These are phyloP conservation scores for Phyllosticta paracitricarpa DNA, from an alignment of 2,329 filamentous ascomycete species.

Conservation along the genomic window DNA sequence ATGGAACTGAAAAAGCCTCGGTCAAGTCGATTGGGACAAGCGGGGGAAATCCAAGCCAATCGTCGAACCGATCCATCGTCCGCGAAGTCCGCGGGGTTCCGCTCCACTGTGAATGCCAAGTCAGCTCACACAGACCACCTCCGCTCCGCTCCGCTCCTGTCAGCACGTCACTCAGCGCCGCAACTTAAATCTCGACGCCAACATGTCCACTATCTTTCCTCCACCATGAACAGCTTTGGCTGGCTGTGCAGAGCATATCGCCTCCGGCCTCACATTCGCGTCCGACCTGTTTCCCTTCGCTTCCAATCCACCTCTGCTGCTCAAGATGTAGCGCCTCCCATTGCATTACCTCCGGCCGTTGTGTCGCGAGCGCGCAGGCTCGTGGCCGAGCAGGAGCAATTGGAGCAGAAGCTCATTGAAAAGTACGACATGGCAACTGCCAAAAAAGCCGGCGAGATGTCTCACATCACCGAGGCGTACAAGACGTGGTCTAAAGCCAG, in stretches of 20 bases:
- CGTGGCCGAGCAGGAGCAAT: constrained; percentile 44
- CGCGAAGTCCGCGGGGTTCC: neutral
- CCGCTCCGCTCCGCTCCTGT: neutral
- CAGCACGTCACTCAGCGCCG: neutral
- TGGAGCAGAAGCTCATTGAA: constrained; percentile 42
- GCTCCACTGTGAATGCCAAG: neutral
- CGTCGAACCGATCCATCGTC: too few relatives aligned
- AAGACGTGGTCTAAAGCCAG: constrained; percentile 49
- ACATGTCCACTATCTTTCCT: neutral
- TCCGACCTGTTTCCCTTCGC: neutral
- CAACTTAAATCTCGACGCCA: neutral
- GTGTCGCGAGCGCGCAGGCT: constrained; percentile 46
- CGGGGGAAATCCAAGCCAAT: neutral
- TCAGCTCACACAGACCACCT: neutral
- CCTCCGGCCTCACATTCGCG: neutral
- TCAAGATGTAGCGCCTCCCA: constrained; percentile 7
- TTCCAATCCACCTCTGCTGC: neutral
- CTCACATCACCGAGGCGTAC: constrained; percentile 41
- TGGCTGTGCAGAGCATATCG: constrained; percentile 8
- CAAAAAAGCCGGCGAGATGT: constrained; percentile 48
- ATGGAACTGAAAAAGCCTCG: neutral
- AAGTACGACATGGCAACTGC: constrained; percentile 47
- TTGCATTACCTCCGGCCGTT: constrained; percentile 43
- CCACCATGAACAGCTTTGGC: constrained; percentile 5
- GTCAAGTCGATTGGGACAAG: neutral